A percentile compares a stretch with the other conserved stretches of the same genome.
phyloP scores from a whole-genome alignment of 495 filamentous ascomycete species.

The Penicillium canescens region DNA sequence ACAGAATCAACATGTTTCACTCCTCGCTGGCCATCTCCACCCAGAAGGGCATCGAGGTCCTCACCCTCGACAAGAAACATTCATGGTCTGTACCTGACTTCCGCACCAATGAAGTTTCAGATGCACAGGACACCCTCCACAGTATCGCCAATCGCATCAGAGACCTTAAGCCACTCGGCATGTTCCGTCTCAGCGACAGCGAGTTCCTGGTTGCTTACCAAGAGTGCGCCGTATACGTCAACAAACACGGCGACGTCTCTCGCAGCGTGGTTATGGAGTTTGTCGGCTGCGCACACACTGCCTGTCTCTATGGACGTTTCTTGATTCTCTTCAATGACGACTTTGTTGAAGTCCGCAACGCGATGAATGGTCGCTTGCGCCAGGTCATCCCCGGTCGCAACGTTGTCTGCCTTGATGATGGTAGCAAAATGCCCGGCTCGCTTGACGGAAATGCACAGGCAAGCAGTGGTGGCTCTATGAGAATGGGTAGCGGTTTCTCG shows the following conservation, averaged over 20 bases:
- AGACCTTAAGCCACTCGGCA: constrained; percentile 82
- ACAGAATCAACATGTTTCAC: constrained; percentile 93
- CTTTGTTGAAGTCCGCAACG: constrained; percentile 95
- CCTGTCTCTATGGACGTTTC: constrained; percentile 75
- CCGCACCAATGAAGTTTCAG: constrained; percentile 42
- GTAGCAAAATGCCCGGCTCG: constrained; percentile 50
- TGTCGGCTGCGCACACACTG: constrained; percentile 83
- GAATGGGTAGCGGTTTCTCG: constrained; percentile 25
- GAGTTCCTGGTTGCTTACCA: constrained; percentile 95
- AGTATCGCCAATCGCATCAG: constrained; percentile 79
- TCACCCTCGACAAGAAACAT: constrained; percentile 95
- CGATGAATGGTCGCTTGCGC: constrained; percentile 87
- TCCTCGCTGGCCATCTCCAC: constrained; percentile 88
- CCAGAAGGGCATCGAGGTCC: constrained; percentile 88
- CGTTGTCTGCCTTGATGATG: constrained; percentile 86
- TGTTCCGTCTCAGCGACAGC: constrained; percentile 91
- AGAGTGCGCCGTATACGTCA: constrained; percentile 94
- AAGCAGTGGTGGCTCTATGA: constrained; percentile 24
- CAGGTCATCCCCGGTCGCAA: constrained; percentile 93
- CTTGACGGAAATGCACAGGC: constrained; percentile 27
- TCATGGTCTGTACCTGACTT: constrained; percentile 89
- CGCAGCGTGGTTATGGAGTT: constrained; percentile 96
- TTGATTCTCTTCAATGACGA: constrained; percentile 83
- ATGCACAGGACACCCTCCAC: constrained; percentile 64
- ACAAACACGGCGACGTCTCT: constrained; percentile 94